Evolutionary conservation across 805 yeast species (phyloP).

Genomic region (Candida nonsorbophila): DNA sequence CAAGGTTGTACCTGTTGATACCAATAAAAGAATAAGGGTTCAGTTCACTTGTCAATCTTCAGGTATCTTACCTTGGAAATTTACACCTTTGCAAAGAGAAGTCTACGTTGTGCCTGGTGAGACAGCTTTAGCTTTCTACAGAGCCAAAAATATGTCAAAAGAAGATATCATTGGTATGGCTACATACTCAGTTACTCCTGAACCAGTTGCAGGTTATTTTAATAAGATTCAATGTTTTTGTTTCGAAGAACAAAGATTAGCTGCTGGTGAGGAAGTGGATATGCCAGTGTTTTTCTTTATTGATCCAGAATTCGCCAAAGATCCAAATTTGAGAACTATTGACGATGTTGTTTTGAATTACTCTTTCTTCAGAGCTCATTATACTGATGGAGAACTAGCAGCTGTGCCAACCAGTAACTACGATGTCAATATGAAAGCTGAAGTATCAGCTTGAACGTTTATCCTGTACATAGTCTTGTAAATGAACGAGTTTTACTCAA

Average conservation of each 20-base stretch:
- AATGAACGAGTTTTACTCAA: too few species aligned
- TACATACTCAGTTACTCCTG: constrained; percentile 94
- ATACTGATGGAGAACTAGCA: constrained; percentile 36
- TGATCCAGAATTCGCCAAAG: constrained; percentile 33
- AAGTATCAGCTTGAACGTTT: not conserved
- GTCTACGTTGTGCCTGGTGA: constrained; percentile 94
- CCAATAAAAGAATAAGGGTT: constrained; percentile 75
- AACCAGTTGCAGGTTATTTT: constrained; percentile 93
- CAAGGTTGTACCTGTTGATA: constrained; percentile 80
- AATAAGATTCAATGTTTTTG: constrained; percentile 98
- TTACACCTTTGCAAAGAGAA: constrained; percentile 89
- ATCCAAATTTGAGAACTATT: constrained; percentile 82
- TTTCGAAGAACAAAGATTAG: constrained; percentile 90
- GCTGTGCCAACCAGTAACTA: constrained; percentile 26
- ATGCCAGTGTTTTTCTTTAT: constrained; percentile 83
- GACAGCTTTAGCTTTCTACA: constrained; percentile 93
- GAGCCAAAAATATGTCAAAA: constrained; percentile 79
- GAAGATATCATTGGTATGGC: constrained; percentile 98
- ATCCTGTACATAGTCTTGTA: not conserved
- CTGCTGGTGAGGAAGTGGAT: constrained; percentile 96
- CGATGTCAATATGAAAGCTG: constrained; percentile 6
- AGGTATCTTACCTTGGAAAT: constrained; percentile 88
- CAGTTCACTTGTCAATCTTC: constrained; percentile 90
- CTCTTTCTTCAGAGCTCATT: constrained; percentile 75
- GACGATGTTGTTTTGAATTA: constrained; percentile 89